phyloP scores from a whole-genome alignment of 306 rosid genomes.

The Castanopsis chinensis region DNA sequence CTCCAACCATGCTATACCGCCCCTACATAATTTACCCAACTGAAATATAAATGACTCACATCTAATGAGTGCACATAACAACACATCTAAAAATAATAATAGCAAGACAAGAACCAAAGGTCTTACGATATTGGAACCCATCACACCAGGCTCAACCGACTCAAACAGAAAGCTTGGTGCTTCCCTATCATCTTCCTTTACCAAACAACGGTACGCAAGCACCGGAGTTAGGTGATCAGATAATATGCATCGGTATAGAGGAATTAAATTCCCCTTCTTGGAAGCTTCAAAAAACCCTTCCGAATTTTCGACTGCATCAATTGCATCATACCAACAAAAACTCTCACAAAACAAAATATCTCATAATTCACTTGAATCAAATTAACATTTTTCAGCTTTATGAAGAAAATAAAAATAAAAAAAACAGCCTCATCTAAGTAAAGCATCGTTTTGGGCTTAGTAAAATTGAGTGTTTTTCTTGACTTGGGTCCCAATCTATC shows the following conservation, averaged over 20 bases:
- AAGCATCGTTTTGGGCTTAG: background rate
- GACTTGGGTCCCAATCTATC: background rate
- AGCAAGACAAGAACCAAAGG: background rate
- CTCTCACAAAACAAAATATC: background rate
- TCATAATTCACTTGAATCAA: background rate
- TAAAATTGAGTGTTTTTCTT: background rate
- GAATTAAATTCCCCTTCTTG: conserved; percentile 78
- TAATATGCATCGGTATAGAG: conserved; percentile 66
- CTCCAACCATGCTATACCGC: conserved; percentile 84
- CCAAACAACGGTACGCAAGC: conserved; percentile 94
- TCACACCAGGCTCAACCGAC: conserved; percentile 79
- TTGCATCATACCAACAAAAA: conserved; percentile 3
- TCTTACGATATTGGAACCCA: conserved; percentile 65
- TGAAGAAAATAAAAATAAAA: background rate
- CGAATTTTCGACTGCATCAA: conserved; percentile 56
- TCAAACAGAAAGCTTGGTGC: conserved; percentile 95
- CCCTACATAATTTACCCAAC: conserved; percentile 50
- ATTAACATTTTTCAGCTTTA: background rate
- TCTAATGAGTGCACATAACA: background rate
- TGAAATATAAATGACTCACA: conserved; percentile 4
- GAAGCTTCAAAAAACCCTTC: conserved; percentile 73
- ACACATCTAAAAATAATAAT: background rate
- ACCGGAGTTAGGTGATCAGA: conserved; percentile 97
- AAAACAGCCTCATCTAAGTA: background rate
- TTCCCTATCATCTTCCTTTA: conserved; percentile 91